These are phyloP conservation scores for Suaeda aralocaspica DNA, from an alignment of 148 eudicot genomes.

Conservation along the genomic window DNA sequence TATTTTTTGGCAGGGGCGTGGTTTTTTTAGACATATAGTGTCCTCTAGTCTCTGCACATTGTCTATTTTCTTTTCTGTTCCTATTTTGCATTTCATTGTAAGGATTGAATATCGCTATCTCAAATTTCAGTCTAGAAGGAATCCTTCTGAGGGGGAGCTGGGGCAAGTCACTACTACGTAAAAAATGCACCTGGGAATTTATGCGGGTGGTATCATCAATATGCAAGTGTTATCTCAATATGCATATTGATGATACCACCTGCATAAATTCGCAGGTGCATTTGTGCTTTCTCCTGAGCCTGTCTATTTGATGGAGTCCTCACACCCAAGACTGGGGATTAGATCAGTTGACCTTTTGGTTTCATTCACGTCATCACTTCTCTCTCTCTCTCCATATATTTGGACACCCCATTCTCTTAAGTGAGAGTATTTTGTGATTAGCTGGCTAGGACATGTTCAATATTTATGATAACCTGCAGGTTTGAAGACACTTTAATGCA, in stretches of 20 bases:
- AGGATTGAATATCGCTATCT: background rate
- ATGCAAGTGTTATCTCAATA: too few species aligned
- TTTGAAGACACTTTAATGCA: background rate
- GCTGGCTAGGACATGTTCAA: background rate
- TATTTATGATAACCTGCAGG: background rate
- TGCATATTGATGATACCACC: too few species aligned
- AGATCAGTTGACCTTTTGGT: background rate
- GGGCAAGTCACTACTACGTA: too few species aligned
- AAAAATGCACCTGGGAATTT: too few species aligned
- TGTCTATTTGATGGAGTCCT: background rate
- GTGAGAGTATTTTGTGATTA: background rate
- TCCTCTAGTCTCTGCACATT: background rate
- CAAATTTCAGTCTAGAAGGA: background rate
- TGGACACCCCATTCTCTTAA: background rate
- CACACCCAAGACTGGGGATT: background rate
- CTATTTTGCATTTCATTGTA: background rate
- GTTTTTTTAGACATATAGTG: background rate
- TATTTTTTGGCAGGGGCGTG: background rate
- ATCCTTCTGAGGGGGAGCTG: background rate
- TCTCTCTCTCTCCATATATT: too few species aligned
- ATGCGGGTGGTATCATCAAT: too few species aligned
- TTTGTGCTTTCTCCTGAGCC: background rate
- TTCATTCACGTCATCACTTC: background rate
- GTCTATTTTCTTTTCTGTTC: background rate
- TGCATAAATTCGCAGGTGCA: too few species aligned